phyloP scores from a whole-genome alignment of 108 stramenopile species.

The Nitzschia palea region DNA sequence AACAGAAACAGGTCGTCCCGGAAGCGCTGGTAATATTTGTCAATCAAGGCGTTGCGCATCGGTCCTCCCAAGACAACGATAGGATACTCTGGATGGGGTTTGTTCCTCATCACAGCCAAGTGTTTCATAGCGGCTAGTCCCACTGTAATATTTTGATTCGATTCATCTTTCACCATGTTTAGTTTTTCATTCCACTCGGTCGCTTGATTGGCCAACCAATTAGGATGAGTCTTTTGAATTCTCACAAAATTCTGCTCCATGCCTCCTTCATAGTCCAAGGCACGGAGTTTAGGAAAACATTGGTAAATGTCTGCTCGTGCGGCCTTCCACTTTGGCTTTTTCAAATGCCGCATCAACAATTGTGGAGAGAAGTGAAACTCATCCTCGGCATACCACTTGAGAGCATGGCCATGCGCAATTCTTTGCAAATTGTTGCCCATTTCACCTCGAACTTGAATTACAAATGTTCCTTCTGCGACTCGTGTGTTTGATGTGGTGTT shows the following conservation, averaged over 20 bases:
- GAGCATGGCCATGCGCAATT: constrained; percentile 26
- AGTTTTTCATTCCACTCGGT: background rate
- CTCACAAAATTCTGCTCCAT: constrained; percentile 12
- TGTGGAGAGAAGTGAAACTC: constrained; percentile 18
- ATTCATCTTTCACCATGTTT: background rate
- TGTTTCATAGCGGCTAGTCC: constrained; percentile 9
- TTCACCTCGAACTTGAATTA: constrained; percentile 47
- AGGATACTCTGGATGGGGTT: constrained; percentile 9
- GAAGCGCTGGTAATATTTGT: constrained; percentile 22
- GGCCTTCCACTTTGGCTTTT: constrained; percentile 30
- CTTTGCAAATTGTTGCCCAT: constrained; percentile 47
- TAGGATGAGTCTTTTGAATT: constrained; percentile 6
- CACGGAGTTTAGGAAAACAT: constrained; percentile 40
- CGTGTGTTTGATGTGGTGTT: too few species aligned
- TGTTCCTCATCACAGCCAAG: background rate
- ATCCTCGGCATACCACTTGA: constrained; percentile 27
- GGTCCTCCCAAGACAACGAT: constrained; percentile 18
- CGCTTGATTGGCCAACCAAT: constrained; percentile 1
- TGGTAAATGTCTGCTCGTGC: constrained; percentile 10
- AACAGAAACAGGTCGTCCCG: constrained; percentile 31
- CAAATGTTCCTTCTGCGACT: constrained; percentile 26
- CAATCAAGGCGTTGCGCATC: constrained; percentile 2
- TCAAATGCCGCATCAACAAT: constrained; percentile 22
- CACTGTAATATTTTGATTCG: background rate
- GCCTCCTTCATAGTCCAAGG: constrained; percentile 25